Conservation (phyloP, 331 rosid genomes). For the Malus hybrid region DNA sequence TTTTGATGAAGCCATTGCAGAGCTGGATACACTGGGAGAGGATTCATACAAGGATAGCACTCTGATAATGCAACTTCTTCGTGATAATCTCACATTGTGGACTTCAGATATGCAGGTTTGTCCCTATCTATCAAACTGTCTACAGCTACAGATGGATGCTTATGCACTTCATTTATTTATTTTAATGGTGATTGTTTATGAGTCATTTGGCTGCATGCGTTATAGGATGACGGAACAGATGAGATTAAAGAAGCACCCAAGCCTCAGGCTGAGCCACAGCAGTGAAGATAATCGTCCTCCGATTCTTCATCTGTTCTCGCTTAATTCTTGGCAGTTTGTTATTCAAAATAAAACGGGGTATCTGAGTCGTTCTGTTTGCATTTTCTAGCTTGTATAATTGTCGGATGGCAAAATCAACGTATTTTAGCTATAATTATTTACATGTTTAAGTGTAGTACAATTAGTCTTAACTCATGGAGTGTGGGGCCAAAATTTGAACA, state of each 20-base stretch:
- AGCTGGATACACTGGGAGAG: slow-evolving; percentile 50
- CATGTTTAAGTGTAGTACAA: not conserved
- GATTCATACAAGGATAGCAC: slow-evolving; percentile 70
- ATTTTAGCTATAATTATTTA: too few relatives aligned
- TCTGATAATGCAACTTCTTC: slow-evolving; percentile 59
- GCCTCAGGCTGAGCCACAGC: slow-evolving; percentile 5
- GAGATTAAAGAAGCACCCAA: slow-evolving; percentile 28
- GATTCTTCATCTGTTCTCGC: not conserved
- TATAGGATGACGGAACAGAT: slow-evolving; percentile 26
- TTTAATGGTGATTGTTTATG: not conserved
- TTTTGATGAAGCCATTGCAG: slow-evolving; percentile 58
- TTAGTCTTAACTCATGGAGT: not conserved
- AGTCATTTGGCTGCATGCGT: not conserved
- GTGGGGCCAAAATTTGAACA: not conserved
- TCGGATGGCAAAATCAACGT: not conserved
- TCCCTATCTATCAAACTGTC: not conserved
- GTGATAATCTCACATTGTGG: slow-evolving; percentile 66
- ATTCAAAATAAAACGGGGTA: not conserved
- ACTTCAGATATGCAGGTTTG: slow-evolving; percentile 42
- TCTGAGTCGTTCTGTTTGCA: not conserved
- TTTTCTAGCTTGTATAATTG: not conserved
- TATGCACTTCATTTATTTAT: not conserved
- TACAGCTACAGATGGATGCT: not conserved
- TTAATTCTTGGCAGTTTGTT: not conserved
- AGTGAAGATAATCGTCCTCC: not conserved